phyloP scores from a whole-genome alignment of 2,329 filamentous ascomycete genomes.

The Stagonosporopsis chrysanthemi region DNA sequence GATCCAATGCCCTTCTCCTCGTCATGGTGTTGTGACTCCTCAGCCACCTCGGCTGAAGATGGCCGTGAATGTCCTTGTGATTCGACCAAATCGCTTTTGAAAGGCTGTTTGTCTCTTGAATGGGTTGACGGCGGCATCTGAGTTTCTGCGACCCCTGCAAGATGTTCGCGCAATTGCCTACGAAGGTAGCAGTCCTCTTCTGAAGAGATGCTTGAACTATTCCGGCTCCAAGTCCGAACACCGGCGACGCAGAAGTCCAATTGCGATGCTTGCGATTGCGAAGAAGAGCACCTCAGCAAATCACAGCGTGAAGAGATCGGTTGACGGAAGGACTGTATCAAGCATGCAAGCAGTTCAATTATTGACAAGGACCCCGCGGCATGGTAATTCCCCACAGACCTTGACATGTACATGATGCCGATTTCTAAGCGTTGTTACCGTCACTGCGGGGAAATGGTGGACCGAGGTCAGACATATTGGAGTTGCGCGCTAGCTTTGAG shows the following conservation, averaged over 20 bases:
- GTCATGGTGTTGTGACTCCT: background rate
- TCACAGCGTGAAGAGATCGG: background rate
- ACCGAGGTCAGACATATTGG: conserved; percentile 36
- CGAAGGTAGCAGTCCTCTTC: background rate
- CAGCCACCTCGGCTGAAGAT: conserved; percentile 17
- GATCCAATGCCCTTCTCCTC: conserved; percentile 9
- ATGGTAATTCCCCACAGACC: background rate
- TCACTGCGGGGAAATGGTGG: conserved; percentile 30
- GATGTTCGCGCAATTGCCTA: background rate
- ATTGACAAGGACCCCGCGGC: background rate
- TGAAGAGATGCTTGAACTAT: background rate
- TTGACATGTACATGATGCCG: conserved; percentile 21
- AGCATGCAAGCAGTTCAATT: conserved; percentile 1
- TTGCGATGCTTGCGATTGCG: background rate
- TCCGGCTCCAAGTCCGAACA: conserved; percentile 8
- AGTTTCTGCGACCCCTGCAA: background rate
- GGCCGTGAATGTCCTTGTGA: conserved; percentile 26
- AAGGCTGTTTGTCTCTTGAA: conserved; percentile 26
- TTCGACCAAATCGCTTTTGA: conserved; percentile 23
- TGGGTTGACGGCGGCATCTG: conserved; percentile 25
- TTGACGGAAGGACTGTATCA: background rate
- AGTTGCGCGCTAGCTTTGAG: conserved; percentile 7
- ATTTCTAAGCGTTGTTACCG: conserved; percentile 36
- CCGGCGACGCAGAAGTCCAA: background rate
- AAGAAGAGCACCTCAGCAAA: background rate